Conservation (phyloP, 2,329 filamentous ascomycete genomes). For the Colletotrichum tropicale region DNA sequence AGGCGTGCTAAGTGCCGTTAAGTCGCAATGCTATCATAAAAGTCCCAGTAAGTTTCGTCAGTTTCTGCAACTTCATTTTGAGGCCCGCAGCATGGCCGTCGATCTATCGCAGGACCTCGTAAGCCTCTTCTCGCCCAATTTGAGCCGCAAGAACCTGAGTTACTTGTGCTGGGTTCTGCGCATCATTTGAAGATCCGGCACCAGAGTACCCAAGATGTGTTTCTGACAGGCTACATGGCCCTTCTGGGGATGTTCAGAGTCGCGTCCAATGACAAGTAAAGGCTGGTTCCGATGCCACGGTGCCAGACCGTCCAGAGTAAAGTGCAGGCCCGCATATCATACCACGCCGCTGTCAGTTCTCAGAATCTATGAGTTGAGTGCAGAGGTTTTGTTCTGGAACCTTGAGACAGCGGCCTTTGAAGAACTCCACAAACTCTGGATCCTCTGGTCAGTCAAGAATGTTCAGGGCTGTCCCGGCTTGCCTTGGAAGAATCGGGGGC, state of each 20-base stretch:
- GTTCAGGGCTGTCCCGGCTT: not conserved
- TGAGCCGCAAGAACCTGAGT: not conserved
- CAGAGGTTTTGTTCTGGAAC: not conserved
- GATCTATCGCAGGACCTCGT: not conserved
- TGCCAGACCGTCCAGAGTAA: not conserved
- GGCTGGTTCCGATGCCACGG: not conserved
- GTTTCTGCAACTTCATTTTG: not conserved
- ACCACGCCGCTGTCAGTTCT: slow-evolving; percentile 9
- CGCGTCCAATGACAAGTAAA: not conserved
- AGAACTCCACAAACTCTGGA: not conserved
- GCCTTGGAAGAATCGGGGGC: not conserved
- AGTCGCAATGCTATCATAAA: not conserved
- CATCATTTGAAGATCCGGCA: not conserved
- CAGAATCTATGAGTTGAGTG: not conserved
- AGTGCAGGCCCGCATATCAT: not conserved
- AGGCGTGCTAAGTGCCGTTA: not conserved
- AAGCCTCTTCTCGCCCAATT: not conserved
- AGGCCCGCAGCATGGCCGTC: not conserved
- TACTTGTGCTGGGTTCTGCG: not conserved
- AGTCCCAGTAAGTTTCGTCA: not conserved
- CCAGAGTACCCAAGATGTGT: not conserved
- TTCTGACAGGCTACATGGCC: not conserved
- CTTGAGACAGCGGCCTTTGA: not conserved
- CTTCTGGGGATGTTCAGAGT: not conserved
- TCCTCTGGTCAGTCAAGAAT: not conserved